Evolutionary conservation across 192 early-diverging fungal genomes (phyloP).

Genomic region (Helicostylum pulchrum): DNA sequence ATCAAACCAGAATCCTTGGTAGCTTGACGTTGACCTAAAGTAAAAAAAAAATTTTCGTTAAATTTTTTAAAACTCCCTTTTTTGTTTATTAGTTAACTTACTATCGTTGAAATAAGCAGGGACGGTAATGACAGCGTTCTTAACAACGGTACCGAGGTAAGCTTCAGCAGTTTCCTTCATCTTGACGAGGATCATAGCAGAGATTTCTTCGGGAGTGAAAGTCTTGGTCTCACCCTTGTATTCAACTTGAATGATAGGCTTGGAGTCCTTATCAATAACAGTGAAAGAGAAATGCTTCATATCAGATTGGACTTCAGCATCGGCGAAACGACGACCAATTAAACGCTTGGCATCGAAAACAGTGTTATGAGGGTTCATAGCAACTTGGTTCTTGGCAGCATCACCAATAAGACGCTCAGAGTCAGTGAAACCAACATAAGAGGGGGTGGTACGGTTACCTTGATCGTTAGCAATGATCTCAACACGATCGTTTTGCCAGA

Average conservation of each 20-base stretch:
- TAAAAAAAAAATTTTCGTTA: background rate
- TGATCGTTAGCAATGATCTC: conserved; percentile 99
- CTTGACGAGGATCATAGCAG: conserved; percentile 92
- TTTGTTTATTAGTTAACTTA: conserved; percentile 40
- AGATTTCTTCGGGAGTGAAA: conserved; percentile 99
- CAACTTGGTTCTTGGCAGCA: conserved; percentile 97
- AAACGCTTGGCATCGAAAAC: conserved; percentile 95
- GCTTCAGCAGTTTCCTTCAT: conserved; percentile 70
- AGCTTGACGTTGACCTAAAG: conserved; percentile 92
- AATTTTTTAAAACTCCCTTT: background rate
- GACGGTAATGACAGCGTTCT: conserved; percentile 94
- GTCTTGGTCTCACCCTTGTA: conserved; percentile 96
- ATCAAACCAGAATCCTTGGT: conserved; percentile 99
- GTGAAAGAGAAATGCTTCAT: conserved; percentile 99
- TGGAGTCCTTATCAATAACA: conserved; percentile 80
- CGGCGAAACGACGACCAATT: conserved; percentile 92
- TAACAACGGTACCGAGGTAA: conserved; percentile 80
- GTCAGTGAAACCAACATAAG: conserved; percentile 97
- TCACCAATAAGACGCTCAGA: conserved; percentile 98
- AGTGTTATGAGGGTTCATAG: conserved; percentile 86
- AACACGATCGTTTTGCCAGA: conserved; percentile 66
- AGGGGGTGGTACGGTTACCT: conserved; percentile 98
- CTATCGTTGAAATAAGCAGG: conserved; percentile 87
- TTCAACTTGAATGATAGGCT: conserved; percentile 91
- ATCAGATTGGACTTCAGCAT: conserved; percentile 94